Evolutionary conservation across 306 rosid species (phyloP).

Genomic region (Rubus idaeus): DNA sequence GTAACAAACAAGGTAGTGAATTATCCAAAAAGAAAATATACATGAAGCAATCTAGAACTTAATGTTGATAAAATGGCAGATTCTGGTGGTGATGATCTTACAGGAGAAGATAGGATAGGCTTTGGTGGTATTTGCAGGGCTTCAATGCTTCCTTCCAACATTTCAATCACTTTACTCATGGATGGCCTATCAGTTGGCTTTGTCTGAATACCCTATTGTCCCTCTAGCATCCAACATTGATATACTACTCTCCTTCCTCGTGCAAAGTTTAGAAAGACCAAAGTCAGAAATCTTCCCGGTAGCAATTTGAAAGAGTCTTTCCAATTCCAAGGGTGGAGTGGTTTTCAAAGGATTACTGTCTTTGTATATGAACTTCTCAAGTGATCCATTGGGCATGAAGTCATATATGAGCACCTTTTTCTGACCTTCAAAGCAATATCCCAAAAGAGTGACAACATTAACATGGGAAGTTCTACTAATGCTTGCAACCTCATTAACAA

Average conservation of each 20-base stretch:
- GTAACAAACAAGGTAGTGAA: no score
- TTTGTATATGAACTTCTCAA: constrained; percentile 39
- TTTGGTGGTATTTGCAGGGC: constrained; percentile 42
- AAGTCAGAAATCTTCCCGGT: constrained; percentile 43
- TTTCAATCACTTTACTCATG: constrained; percentile 51
- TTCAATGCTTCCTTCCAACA: constrained; percentile 40
- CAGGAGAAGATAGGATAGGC: constrained; percentile 25
- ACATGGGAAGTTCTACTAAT: constrained; percentile 54
- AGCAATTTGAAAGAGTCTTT: constrained; percentile 27
- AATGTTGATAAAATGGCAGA: constrained; percentile 18
- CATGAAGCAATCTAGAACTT: neutral
- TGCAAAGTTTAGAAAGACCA: constrained; percentile 41
- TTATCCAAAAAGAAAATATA: no score
- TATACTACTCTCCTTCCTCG: constrained; percentile 31
- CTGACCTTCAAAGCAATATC: constrained; percentile 39
- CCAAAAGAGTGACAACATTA: constrained; percentile 41
- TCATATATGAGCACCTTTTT: constrained; percentile 48
- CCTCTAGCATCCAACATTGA: constrained; percentile 39
- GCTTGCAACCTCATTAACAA: constrained; percentile 48
- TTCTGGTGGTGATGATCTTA: constrained; percentile 18
- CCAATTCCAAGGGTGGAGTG: constrained; percentile 32
- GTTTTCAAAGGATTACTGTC: neutral
- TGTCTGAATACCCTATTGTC: constrained; percentile 39
- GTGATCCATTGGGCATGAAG: constrained; percentile 51
- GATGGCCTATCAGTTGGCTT: constrained; percentile 39